These are phyloP conservation scores for Eremothecium sinecaudum DNA, from an alignment of 1,139 yeast genomes.

Conservation along the genomic window DNA sequence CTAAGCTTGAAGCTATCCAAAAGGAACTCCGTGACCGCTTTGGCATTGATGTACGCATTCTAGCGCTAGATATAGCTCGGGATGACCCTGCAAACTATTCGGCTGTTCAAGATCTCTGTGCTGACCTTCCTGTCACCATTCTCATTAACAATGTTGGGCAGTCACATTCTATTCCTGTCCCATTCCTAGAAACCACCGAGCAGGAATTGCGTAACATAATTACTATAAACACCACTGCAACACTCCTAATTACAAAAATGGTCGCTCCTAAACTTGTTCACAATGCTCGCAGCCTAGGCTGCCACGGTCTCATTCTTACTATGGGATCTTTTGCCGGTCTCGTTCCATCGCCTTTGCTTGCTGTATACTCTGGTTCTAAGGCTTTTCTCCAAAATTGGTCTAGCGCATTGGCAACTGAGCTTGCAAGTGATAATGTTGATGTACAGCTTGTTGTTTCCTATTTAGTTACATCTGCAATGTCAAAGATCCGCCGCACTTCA, in stretches of 20 bases:
- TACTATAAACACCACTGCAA: conserved; percentile 76
- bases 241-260: conserved; percentile 71
- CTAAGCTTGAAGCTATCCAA: conserved; percentile 62
- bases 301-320: conserved; percentile 69
- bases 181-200: conserved; percentile 71
- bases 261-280: conserved; percentile 58
- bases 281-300: conserved; percentile 38
- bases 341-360: conserved; percentile 83
- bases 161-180: conserved; percentile 91
- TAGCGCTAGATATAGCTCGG: conserved; percentile 70
- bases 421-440: conserved; percentile 58
- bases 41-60: conserved; percentile 52
- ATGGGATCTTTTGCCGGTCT: conserved; percentile 98
- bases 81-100: conserved; percentile 42
- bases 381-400: conserved; percentile 94
- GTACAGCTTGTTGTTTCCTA: conserved; percentile 85
- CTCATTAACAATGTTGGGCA: conserved; percentile 90
- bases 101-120: conserved; percentile 40
- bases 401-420: conserved; percentile 79
- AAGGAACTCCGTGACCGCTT: conserved; percentile 52
- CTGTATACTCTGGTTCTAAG: conserved; percentile 93
- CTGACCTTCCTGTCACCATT: conserved; percentile 51
- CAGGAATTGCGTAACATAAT: conserved; percentile 70
- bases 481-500: conserved; percentile 76
- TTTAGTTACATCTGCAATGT: conserved; percentile 91